phyloP scores from a whole-genome alignment of 2,329 filamentous ascomycete genomes.

The Trichoderma atroviride region DNA sequence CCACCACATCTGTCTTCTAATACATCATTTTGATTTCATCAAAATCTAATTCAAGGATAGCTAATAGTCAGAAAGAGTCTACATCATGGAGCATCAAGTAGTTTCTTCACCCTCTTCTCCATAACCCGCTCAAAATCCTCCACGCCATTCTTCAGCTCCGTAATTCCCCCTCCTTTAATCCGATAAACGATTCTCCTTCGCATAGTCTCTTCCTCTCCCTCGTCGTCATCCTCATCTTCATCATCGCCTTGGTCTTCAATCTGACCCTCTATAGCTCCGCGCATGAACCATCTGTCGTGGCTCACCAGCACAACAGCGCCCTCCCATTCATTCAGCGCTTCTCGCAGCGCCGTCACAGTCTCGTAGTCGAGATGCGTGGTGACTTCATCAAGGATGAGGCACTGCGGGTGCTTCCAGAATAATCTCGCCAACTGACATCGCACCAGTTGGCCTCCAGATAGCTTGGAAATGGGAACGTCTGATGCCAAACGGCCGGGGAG shows the following conservation, averaged over 20 bases:
- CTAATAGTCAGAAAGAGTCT: not conserved
- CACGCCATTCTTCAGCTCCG: conserved; percentile 60
- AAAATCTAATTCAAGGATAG: not conserved
- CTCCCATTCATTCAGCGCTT: conserved; percentile 67
- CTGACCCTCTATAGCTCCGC: conserved; percentile 60
- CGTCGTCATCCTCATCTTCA: conserved; percentile 42
- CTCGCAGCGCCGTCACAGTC: conserved; percentile 71
- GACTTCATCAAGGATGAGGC: conserved; percentile 77
- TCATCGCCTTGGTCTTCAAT: conserved; percentile 45
- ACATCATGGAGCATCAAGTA: conserved; percentile 35
- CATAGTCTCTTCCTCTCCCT: conserved; percentile 47
- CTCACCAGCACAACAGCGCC: conserved; percentile 78
- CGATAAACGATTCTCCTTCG: conserved; percentile 62
- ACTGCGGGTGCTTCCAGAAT: conserved; percentile 69
- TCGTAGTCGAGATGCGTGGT: conserved; percentile 86
- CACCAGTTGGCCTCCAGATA: conserved; percentile 80
- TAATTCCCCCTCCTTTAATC: conserved; percentile 60
- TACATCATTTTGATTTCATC: not conserved
- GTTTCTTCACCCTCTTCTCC: conserved; percentile 58
- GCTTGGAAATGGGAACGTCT: conserved; percentile 70
- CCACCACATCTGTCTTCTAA: not conserved
- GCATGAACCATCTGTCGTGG: conserved; percentile 82
- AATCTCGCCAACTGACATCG: conserved; percentile 66
- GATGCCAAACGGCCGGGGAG: conserved; percentile 71
- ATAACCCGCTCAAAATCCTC: conserved; percentile 66